Conservation (phyloP, 2,329 filamentous ascomycete genomes). For the Fusarium hainanense region DNA sequence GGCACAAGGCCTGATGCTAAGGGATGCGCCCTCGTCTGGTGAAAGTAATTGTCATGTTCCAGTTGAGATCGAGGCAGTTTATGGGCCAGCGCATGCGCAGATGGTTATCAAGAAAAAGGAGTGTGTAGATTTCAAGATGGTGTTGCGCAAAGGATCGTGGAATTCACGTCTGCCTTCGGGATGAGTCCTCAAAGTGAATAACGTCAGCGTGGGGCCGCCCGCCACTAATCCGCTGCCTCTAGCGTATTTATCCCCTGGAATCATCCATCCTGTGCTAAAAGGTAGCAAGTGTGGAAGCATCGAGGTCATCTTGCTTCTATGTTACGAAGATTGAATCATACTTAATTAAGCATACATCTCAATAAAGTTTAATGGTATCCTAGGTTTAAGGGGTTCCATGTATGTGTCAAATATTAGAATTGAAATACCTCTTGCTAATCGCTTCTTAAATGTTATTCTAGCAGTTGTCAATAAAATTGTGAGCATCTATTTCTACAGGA, state of each 20-base stretch:
- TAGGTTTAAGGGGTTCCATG: background rate
- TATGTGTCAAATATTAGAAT: background rate
- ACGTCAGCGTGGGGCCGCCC: slow-evolving; percentile 42
- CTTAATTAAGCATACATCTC: background rate
- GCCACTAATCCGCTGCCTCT: slow-evolving; percentile 29
- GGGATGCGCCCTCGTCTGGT: slow-evolving; percentile 37
- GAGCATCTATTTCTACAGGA: background rate
- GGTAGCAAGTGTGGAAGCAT: background rate
- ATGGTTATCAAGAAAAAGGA: background rate
- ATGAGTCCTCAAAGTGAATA: slow-evolving; percentile 18
- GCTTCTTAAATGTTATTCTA: too few species aligned
- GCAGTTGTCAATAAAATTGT: background rate
- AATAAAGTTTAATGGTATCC: background rate
- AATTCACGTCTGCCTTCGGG: slow-evolving; percentile 16
- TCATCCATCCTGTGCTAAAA: background rate
- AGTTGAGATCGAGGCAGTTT: background rate
- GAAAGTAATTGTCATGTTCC: slow-evolving; percentile 27
- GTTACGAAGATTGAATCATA: background rate
- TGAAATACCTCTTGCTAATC: background rate
- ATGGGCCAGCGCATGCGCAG: background rate
- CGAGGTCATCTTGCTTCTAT: background rate
- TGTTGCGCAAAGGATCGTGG: background rate
- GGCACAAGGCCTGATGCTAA: slow-evolving; percentile 23
- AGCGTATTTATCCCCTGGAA: background rate
- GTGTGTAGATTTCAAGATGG: background rate